phyloP scores from a whole-genome alignment of 1,284 basidiomycete species.

The Moesziomyces antarcticus region DNA sequence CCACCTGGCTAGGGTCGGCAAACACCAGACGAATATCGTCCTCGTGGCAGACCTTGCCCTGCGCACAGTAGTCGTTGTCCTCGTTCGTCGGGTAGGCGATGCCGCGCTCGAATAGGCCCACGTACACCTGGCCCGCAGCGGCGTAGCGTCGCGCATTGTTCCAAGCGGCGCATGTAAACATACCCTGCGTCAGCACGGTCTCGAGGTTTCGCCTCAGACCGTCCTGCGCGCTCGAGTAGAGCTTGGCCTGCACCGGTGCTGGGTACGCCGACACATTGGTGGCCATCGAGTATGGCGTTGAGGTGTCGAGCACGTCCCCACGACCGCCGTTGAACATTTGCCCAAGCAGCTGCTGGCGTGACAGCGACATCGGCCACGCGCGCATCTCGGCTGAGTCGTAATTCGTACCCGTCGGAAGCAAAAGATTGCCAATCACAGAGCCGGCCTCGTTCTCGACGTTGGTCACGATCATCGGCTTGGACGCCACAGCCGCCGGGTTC shows the following conservation, averaged over 20 bases:
- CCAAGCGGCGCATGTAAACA: conserved; percentile 51
- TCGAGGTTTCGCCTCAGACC: conserved; percentile 41
- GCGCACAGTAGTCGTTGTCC: conserved; percentile 46
- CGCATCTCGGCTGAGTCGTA: conserved; percentile 10
- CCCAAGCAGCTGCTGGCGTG: conserved; percentile 16
- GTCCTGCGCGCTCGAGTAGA: conserved; percentile 17
- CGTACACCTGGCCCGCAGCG: conserved; percentile 9
- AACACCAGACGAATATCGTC: conserved; percentile 60
- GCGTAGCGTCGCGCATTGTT: conserved; percentile 38
- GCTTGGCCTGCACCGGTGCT: not conserved
- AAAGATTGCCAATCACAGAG: conserved; percentile 16
- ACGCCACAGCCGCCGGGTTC: conserved; percentile 1
- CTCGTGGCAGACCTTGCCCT: conserved; percentile 53
- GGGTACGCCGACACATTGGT: conserved; percentile 16
- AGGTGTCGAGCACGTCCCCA: not conserved
- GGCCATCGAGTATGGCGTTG: conserved; percentile 17
- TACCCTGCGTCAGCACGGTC: conserved; percentile 42
- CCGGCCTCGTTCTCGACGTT: conserved; percentile 59
- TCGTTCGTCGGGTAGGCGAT: conserved; percentile 44
- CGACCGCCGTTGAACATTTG: conserved; percentile 49
- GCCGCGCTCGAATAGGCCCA: conserved; percentile 40
- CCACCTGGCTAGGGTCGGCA: conserved; percentile 16
- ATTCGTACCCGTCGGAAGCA: conserved; percentile 12
- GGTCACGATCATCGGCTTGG: conserved; percentile 42
- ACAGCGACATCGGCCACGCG: conserved; percentile 16